Evolutionary conservation across 495 filamentous ascomycete species (phyloP), one percentile per base, ranked within the genome.

Genomic region (Podospora didyma): DNA sequence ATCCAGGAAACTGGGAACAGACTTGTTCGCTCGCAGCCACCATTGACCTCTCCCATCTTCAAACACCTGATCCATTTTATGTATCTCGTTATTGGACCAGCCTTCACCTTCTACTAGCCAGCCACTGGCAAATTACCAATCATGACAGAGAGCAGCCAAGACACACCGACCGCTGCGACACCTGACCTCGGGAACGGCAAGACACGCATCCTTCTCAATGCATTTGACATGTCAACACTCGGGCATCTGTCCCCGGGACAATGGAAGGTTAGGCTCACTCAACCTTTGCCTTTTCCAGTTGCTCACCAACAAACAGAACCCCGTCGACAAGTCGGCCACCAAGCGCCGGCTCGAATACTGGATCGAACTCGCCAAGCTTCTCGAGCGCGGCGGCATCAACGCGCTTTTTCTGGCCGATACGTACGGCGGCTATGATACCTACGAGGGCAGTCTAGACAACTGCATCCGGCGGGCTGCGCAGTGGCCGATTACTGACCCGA

Each of bases 401-500:
- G 79, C 78, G 11, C 56, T 86, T 39, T 86, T 86, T 65, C 68
- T 86, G 42, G 84, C 84, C 2, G 84, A 86, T 61, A 82, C 79
- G 0, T 83, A 82, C 53, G 83, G 82, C 9, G 81, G 77, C 0
- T 69, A 74, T 44, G 60, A 86, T 62, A 83, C 78, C 3, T 85
- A 84, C 34, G 72, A 84, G 50, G 79, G 78, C 1, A 81, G 75
- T 41, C 65, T 81, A 3, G 79, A 85, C 56, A 74, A 69, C 21
- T 72, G 69, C 35, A 69, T 73, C 47, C 59, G 67, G 17, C 56
- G 68, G 46, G 82, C 78, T 2, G 80, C 81, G 1, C 83, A 86
- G 57, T 84, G 78, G 79, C 82, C 83, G 0, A 69, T 84, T 17
- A 82, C 77, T 1, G 72, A 75, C 49, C 72, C 72, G 1, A 62